Evolutionary conservation across 345 rosid species (phyloP), one percentile per base, ranked within the genome.

Genomic region (Aquilaria malaccensis): DNA sequence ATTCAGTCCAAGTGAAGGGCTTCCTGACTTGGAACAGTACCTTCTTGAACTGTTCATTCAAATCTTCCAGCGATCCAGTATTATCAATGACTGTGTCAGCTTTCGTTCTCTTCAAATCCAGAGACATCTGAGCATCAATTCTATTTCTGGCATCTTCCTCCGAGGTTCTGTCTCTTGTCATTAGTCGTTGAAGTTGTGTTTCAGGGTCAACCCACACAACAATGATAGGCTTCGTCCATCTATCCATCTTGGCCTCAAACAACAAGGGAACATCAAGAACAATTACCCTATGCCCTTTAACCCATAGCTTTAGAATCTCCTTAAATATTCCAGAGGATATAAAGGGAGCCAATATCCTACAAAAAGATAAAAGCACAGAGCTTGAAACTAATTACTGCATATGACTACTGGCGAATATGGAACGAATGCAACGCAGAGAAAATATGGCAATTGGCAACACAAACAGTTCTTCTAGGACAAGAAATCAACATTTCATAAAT

Each of bases 61-160:
- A 79, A 15, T 94, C 86, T 50, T 83, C 78, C 9, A 90, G 72
- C 30, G 86, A 65, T 9, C 97, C 97, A 30, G 68, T 79, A 64
- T 94, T 88, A 61, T 94, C 90, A 41, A 88, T 83, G 64, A 90
- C 89, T n/a, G 86, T 50, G 74, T 90, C 93, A 29, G 99, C 97
- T 71, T 74, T 80, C 64, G 50, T 67, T 59, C 79, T 77, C 62
- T 94, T 94, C 45, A 61, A 55, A 78, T 90, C 96, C 68, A 94
- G 73, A 3, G 85, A 54, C 96, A 86, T 81, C 72, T 90, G 99
- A 67, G 99, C 87, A 68, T 70, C 77, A 45, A 85, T 81, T 78
- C 96, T 79, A 64, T 81, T 90, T 55, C 81, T 73, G 55, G 99
- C 92, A 66, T 87, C 94, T 69, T 81, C 96, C 77, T 85, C 85